Evolutionary conservation across 805 yeast genomes (phyloP).

Genomic region (Myxozyma monticola): DNA sequence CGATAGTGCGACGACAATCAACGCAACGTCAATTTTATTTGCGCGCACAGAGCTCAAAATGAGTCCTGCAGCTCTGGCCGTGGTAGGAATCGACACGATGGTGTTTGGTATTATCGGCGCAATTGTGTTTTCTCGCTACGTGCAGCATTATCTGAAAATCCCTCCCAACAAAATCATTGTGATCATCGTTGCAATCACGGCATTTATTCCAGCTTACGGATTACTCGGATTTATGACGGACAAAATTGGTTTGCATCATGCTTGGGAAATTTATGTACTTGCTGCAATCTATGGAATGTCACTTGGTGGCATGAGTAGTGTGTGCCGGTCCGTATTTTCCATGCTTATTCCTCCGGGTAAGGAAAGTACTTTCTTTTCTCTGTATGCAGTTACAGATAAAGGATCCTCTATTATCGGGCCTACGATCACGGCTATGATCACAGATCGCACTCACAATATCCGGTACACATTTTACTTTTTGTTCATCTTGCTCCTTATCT

Average conservation of each 20-base stretch:
- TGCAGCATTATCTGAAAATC: slow-evolving; percentile 15
- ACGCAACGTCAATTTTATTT: slow-evolving; percentile 74
- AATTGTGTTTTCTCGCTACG: slow-evolving; percentile 41
- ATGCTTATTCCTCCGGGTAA: slow-evolving; percentile 71
- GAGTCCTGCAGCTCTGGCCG: slow-evolving; percentile 65
- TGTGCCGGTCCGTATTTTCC: slow-evolving; percentile 67
- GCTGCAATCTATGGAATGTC: slow-evolving; percentile 77
- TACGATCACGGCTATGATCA: slow-evolving; percentile 64
- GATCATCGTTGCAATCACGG: slow-evolving; percentile 58
- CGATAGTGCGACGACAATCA: slow-evolving; percentile 75
- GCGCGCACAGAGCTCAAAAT: slow-evolving; percentile 69
- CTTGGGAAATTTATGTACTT: slow-evolving; percentile 66
- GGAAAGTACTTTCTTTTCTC: slow-evolving; percentile 73
- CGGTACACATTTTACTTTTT: slow-evolving; percentile 70
- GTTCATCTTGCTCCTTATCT: slow-evolving; percentile 51
- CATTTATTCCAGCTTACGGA: slow-evolving; percentile 72
- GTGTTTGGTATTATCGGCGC: slow-evolving; percentile 70
- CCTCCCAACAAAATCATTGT: slow-evolving; percentile 52
- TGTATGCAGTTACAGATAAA: slow-evolving; percentile 76
- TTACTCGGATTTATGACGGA: slow-evolving; percentile 60
- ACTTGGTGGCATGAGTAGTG: slow-evolving; percentile 70
- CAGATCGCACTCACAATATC: slow-evolving; percentile 71
- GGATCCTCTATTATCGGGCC: slow-evolving; percentile 80
- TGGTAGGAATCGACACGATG: slow-evolving; percentile 66
- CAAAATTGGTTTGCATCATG: slow-evolving; percentile 57